Base-by-base conservation (phyloP, 352 stramenopile genomes). In the Globisporangium megalacanthum region DNA sequence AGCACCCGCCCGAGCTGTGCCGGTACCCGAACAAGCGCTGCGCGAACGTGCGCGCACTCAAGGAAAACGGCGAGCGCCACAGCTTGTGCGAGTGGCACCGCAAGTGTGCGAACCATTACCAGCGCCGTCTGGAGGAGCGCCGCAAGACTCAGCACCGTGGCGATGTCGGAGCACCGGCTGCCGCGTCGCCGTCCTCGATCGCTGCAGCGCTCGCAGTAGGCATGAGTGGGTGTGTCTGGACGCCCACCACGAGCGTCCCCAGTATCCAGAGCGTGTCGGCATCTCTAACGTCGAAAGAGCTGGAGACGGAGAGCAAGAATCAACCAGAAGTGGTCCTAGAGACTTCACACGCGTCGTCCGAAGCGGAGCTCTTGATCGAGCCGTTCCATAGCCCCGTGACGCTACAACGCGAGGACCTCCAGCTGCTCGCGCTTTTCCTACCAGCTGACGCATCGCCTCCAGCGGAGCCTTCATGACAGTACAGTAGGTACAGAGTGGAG, bases 1-100 rank as follows among this genome's bases (percentile, higher is more conserved):
- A 56, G 36, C 36, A 55, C 19, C 47, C 49, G n/a, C 29, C 19
- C 17, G 53, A 74, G 29, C 52, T 68, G 39, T 92, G 82, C 49
- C 75, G 76, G 31, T 92, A 92, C 60, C 78, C 76, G 19, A 88
- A 77, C 67, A 86, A 84, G 52, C 66, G 71, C 31, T 92, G 82
- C 70, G 74, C 79, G 52, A 84, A 77, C 61, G 55, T 69, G 41
- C 82, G 82, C 4, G 81, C 70, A 10, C 62, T 89, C 20, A 92
- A 92, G 58, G 72, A 85, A 56, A 83, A 89, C 56, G 82, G 82
- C 0, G 73, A 84, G 25, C 55, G 88, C 29, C 82, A 92, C 64
- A 86, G 80, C 47, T 76, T 92, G 48, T 92, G 82, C 62, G 77
- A 89, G 39, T 77, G 75, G 37, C 81, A 92, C 56, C 79, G 81